Percentiles rank a stretch among this genome's conserved stretches.
Evolutionary conservation across 495 filamentous ascomycete genomes (phyloP).

Genomic region (Penicillium maclennaniae): DNA sequence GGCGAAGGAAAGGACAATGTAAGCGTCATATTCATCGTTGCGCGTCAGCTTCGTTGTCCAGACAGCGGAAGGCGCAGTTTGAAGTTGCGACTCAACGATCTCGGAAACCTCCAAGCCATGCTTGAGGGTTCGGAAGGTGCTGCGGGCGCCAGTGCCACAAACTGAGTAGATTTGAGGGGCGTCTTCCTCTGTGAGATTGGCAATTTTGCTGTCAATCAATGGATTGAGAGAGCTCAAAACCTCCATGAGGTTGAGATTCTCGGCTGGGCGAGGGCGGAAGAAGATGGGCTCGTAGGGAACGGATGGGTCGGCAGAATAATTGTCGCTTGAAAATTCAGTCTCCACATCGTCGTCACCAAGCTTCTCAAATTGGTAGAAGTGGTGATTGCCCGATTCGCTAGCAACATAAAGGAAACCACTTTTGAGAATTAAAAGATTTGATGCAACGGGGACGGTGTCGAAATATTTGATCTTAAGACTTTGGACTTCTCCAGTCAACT

Average conservation of each 20-base stretch:
- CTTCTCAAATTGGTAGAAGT: conserved; percentile 96
- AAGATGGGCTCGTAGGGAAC: conserved; percentile 69
- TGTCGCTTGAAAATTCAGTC: conserved; percentile 75
- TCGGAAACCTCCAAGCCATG: conserved; percentile 92
- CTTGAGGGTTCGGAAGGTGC: conserved; percentile 84
- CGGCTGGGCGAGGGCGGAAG: conserved; percentile 75
- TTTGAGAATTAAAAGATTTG: conserved; percentile 85
- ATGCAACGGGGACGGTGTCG: conserved; percentile 86
- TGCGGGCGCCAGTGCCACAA: conserved; percentile 81
- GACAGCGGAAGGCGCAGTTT: conserved; percentile 77
- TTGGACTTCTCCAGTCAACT: conserved; percentile 73
- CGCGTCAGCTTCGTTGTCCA: conserved; percentile 93
- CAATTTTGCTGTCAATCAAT: conserved; percentile 82
- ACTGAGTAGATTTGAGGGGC: conserved; percentile 94
- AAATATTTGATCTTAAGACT: conserved; percentile 95
- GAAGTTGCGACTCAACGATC: conserved; percentile 88
- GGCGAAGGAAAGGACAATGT: conserved; percentile 66
- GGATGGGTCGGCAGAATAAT: conserved; percentile 68
- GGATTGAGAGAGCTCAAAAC: conserved; percentile 88
- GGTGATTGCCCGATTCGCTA: conserved; percentile 86
- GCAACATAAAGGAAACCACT: conserved; percentile 95
- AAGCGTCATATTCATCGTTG: conserved; percentile 79
- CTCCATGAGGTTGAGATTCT: conserved; percentile 81
- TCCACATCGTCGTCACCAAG: conserved; percentile 96
- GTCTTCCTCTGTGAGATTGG: conserved; percentile 84